Evolutionary conservation across 75 land plant genomes (phyloP).

Genomic region (Picea glauca): DNA sequence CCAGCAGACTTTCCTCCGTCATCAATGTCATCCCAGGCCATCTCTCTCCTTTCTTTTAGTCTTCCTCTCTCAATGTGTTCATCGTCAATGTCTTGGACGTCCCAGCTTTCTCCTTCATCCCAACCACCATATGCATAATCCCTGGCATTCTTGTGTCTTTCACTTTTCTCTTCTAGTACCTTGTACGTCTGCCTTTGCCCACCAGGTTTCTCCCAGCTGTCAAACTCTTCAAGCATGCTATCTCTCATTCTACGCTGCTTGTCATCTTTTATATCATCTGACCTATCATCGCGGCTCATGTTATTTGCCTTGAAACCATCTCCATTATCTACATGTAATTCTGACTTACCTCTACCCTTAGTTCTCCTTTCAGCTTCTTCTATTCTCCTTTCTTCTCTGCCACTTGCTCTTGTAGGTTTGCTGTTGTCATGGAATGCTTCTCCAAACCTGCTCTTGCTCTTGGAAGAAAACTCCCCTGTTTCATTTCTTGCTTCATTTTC

Average conservation of each 20-base stretch:
- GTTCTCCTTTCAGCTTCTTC: conserved; percentile 31
- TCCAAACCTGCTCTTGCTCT: conserved; percentile 22
- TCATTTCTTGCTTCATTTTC: conserved; percentile 23
- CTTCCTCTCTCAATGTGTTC: conserved; percentile 22
- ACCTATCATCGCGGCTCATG: conserved; percentile 20
- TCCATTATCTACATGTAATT: conserved; percentile 31
- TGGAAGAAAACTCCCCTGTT: conserved; percentile 16
- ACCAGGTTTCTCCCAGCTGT: conserved; percentile 12
- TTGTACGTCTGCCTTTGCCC: conserved; percentile 14
- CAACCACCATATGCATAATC: conserved; percentile 16
- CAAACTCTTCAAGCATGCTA: conserved; percentile 16
- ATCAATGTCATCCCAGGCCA: conserved; percentile 21
- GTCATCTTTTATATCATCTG: conserved; percentile 19
- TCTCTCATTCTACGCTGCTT: conserved; percentile 21
- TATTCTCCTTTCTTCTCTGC: conserved; percentile 32
- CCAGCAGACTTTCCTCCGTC: conserved; percentile 21
- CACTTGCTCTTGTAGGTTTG: conserved; percentile 11
- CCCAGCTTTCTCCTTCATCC: conserved; percentile 35
- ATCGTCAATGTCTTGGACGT: conserved; percentile 36
- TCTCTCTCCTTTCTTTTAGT: conserved; percentile 28
- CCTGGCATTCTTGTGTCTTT: conserved; percentile 33
- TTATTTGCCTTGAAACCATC: conserved; percentile 17
- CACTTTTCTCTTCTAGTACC: conserved; percentile 40
- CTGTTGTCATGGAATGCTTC: conserved; percentile 21
- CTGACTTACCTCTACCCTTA: conserved; percentile 35